phyloP scores from a whole-genome alignment of 495 filamentous ascomycete genomes.

The Rhypophila decipiens region DNA sequence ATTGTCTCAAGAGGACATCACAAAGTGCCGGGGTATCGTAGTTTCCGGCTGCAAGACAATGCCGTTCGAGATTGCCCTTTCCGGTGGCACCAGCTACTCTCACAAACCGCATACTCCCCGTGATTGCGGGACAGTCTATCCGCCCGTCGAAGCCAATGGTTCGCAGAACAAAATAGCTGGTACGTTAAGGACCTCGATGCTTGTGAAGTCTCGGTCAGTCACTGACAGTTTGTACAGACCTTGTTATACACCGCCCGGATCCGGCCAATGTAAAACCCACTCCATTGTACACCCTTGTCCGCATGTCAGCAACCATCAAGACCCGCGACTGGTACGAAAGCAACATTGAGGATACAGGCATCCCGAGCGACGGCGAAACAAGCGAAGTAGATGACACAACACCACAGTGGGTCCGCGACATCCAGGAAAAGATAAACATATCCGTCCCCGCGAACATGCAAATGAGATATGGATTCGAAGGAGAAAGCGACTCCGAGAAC shows the following conservation, averaged over 20 bases:
- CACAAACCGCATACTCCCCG: constrained; percentile 20
- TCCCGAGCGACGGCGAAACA: background rate
- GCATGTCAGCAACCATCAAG: constrained; percentile 37
- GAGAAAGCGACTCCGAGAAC: constrained; percentile 7
- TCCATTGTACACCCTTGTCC: constrained; percentile 38
- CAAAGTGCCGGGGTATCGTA: constrained; percentile 35
- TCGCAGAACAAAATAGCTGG: constrained; percentile 38
- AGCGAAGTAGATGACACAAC: too few relatives aligned
- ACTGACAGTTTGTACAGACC: constrained; percentile 19
- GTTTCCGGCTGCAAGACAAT: constrained; percentile 30
- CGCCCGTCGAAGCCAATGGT: constrained; percentile 3
- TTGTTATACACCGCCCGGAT: constrained; percentile 37
- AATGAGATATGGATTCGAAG: constrained; percentile 6
- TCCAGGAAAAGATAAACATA: constrained; percentile 32
- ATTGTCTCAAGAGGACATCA: constrained; percentile 22
- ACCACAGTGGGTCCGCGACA: constrained; percentile 38
- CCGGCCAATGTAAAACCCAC: constrained; percentile 15
- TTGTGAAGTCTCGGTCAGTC: too few relatives aligned
- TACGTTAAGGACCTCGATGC: constrained; percentile 5
- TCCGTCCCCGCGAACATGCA: constrained; percentile 22
- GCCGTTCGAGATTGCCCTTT: constrained; percentile 32
- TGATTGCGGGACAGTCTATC: constrained; percentile 35
- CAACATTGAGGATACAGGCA: constrained; percentile 19
- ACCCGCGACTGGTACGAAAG: constrained; percentile 40
- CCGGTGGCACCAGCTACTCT: constrained; percentile 5